A percentile compares a stretch with the other conserved stretches of the same genome.
phyloP scores from a whole-genome alignment of 1,284 basidiomycete genomes.

The Apiotrichum akiyoshidainum region DNA sequence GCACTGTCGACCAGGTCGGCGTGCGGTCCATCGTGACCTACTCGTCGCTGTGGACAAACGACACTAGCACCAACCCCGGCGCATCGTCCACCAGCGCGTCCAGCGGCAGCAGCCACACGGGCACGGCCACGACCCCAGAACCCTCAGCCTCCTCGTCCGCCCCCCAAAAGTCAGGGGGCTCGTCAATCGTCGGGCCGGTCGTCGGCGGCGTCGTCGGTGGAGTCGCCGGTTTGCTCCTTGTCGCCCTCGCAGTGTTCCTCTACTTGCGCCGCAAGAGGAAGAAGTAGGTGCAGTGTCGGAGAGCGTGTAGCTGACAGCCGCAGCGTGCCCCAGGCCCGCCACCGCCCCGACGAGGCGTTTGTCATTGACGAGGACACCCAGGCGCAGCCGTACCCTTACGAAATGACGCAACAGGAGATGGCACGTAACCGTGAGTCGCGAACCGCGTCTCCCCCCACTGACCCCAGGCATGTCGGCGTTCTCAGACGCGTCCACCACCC shows the following conservation, averaged over 20 bases:
- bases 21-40: background rate
- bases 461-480: background rate
- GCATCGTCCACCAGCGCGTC: background rate
- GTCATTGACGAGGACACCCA: constrained; percentile 5
- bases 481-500: background rate
- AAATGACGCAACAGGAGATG: background rate
- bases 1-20: background rate
- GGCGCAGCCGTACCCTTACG: constrained; percentile 1
- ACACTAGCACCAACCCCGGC: background rate
- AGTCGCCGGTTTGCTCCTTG: background rate
- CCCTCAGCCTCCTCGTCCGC: background rate
- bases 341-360: background rate
- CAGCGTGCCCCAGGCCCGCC: background rate
- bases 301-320: no score
- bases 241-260: background rate
- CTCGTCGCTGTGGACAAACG: background rate
- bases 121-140: background rate
- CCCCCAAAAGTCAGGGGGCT: background rate
- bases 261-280: background rate
- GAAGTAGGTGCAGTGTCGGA: no score
- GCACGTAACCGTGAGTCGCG: background rate
- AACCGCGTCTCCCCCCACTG: no score
- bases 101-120: no score
- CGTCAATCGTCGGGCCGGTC: background rate
- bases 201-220: constrained; percentile 4